A percentile compares a stretch with the other conserved stretches of the same genome.
Conservation (phyloP, 202 grass and related monocot species). For the Brachypodium distachyon region DNA sequence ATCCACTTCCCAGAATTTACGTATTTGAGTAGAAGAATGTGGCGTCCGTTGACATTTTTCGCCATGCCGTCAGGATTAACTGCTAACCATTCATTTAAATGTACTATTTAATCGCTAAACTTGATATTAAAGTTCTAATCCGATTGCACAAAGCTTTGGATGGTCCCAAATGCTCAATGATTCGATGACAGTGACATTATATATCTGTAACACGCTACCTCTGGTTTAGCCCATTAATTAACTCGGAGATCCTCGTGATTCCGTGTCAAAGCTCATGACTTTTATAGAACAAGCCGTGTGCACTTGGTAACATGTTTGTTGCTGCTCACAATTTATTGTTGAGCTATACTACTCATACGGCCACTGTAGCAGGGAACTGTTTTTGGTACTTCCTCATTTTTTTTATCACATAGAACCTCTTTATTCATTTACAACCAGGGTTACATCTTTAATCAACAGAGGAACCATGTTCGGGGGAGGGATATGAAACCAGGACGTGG, state of each 20-base stretch:
- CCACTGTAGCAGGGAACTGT: too few species aligned
- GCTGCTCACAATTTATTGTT: neutral
- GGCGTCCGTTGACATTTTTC: conserved; percentile 10
- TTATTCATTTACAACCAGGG: too few species aligned
- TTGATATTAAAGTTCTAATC: neutral
- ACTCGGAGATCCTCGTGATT: neutral
- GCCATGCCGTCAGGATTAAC: neutral
- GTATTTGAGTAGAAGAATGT: conserved; percentile 11
- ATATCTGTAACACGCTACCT: neutral
- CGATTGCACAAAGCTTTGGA: neutral
- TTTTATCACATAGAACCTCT: too few species aligned
- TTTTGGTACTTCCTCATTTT: too few species aligned
- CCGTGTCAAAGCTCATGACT: neutral
- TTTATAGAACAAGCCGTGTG: neutral
- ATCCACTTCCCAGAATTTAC: neutral
- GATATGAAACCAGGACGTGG: too few species aligned
- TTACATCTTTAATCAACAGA: too few species aligned
- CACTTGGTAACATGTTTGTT: neutral
- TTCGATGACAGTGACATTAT: neutral
- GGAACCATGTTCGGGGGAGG: too few species aligned
- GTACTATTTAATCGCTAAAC: too few species aligned
- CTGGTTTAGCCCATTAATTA: neutral
- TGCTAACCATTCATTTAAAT: neutral
- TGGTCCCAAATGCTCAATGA: neutral
- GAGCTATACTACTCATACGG: too few species aligned